Base-by-base conservation (phyloP, 1,284 basidiomycete species). In the Marasmius oreades region DNA sequence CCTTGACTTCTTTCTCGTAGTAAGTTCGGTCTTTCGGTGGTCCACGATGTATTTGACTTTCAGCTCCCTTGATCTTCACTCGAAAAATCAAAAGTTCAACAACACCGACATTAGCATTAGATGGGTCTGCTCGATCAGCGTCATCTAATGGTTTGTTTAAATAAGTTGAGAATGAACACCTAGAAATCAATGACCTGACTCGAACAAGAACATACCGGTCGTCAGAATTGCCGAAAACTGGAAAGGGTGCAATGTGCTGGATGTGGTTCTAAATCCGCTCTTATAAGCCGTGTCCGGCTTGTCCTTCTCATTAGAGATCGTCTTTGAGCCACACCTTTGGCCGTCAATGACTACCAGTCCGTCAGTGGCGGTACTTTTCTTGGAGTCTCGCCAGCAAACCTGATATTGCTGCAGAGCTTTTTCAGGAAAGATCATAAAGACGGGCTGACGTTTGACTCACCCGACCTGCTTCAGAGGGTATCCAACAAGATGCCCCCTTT, bases 341-440 rank as follows among this genome's bases (percentile, higher is more conserved):
- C 56, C 56, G 51, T 57, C 56, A n/a, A 57, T 36, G n/a, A 39
- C 11, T 12, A 53, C 43, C 18, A 42, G 44, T n/a, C 56, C 56
- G 45, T 57, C 56, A n/a, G 56, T 57, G 5, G 56, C 51, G 26
- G 51, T 48, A 28, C 5, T 37, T 1, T 51, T 31, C 33, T 42
- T 28, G 16, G 56, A 48, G 33, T 57, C 56, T 11, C 26, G 31
- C 56, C 56, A 53, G 18, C 48, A 51, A 24, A 57, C 24, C 31
- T 46, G 33, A 23, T 53, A 57, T 28, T 24, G 42, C 48, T 56
- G 12, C 20, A 14, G 39, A 28, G n/a, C 11, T 10, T 3, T 3
- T 20, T 51, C 45, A 26, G 18, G n/a, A 11, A 11, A 24, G 44
- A 16, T 37, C 4, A 34, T 16, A 16, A 31, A 46, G 11, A 28